Conservation (phyloP, 129 eudicot genomes). For the Heracleum sosnowskyi region DNA sequence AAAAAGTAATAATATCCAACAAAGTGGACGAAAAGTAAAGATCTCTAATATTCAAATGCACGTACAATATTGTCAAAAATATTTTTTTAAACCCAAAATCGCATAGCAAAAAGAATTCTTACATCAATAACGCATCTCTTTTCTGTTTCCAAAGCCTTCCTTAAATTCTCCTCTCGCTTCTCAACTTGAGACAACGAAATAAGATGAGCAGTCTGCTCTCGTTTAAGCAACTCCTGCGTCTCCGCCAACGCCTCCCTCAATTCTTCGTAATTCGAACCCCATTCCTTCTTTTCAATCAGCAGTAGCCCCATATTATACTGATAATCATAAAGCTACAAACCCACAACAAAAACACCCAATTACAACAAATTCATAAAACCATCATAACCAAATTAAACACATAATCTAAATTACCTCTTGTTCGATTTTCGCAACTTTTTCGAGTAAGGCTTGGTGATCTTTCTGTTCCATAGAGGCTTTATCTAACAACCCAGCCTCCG, state of each 20-base stretch:
- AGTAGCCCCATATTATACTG: constrained; percentile 92
- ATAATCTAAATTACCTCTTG: no score
- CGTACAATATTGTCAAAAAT: no score
- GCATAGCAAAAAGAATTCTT: constrained; percentile 11
- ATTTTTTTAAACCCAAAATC: background rate
- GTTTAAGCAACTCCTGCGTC: constrained; percentile 60
- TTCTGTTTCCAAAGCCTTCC: constrained; percentile 59
- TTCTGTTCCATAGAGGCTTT: constrained; percentile 61
- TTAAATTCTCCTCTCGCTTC: constrained; percentile 61
- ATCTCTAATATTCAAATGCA: no score
- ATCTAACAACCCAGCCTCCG: constrained; percentile 83
- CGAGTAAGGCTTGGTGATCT: constrained; percentile 53
- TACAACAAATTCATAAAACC: no score
- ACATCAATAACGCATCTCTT: constrained; percentile 65
- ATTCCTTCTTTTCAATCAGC: constrained; percentile 77
- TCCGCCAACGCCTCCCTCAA: constrained; percentile 56
- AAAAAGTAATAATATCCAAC: background rate
- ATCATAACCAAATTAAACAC: no score
- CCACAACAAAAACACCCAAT: background rate
- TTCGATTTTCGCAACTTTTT: constrained; percentile 42
- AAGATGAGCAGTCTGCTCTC: constrained; percentile 69
- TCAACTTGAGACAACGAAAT: constrained; percentile 73
- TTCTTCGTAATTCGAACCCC: constrained; percentile 47
- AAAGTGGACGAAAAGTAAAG: background rate
- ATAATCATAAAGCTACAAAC: constrained; percentile 64